Evolutionary conservation across 331 rosid species (phyloP).

Genomic region (Cydonia oblonga): DNA sequence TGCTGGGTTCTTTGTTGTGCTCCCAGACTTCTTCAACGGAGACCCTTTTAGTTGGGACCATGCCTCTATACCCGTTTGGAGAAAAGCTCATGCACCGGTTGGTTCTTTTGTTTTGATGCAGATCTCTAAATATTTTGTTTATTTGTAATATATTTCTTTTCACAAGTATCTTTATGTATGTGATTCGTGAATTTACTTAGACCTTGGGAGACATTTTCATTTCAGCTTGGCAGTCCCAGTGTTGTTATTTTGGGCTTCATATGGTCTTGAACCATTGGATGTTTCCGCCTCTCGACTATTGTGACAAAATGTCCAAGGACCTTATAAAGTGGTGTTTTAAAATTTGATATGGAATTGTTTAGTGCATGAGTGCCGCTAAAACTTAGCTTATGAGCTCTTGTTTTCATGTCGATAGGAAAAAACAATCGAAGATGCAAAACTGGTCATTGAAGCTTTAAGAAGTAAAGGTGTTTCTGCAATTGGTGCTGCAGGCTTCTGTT

Average conservation of each 20-base stretch:
- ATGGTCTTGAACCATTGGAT: background rate
- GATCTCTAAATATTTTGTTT: background rate
- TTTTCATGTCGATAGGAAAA: constrained; percentile 32
- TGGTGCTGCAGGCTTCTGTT: constrained; percentile 66
- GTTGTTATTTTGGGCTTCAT: background rate
- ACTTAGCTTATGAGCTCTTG: background rate
- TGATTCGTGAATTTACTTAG: background rate
- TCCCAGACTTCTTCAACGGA: constrained; percentile 11
- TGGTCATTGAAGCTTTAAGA: constrained; percentile 49
- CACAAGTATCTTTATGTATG: background rate
- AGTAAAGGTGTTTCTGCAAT: constrained; percentile 47
- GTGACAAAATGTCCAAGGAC: background rate
- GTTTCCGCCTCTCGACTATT: background rate
- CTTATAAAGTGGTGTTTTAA: background rate
- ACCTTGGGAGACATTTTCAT: background rate
- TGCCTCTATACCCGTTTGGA: background rate
- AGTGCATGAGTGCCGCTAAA: background rate
- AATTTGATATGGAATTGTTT: background rate
- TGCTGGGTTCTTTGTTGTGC: constrained; percentile 25
- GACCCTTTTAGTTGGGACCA: constrained; percentile 10
- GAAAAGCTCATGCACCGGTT: constrained; percentile 11
- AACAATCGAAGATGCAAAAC: constrained; percentile 42
- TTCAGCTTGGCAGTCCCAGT: background rate
- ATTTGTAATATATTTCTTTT: background rate
- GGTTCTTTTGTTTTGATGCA: background rate